A percentile compares a stretch with the other conserved stretches of the same genome.
Conservation (phyloP, 1,284 basidiomycete genomes). For the Cryptococcus deneoformans region DNA sequence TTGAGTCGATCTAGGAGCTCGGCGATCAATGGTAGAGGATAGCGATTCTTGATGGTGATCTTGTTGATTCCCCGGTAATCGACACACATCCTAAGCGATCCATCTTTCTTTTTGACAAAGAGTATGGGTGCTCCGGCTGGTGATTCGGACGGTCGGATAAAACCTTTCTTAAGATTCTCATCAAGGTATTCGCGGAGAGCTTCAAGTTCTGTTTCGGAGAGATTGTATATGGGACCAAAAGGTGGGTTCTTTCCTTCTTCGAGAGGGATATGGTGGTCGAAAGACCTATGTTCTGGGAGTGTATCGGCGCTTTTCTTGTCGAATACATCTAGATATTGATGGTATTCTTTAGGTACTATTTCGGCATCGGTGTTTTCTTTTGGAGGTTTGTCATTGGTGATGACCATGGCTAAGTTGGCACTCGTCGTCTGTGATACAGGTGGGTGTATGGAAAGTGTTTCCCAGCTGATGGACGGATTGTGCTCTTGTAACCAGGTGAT, state of each 20-base stretch:
- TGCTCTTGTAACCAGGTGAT: too few relatives aligned
- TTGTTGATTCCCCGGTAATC: not conserved
- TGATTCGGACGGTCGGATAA: not conserved
- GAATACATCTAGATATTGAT: not conserved
- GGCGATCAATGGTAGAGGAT: constrained; percentile 16
- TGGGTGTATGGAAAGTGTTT: not conserved
- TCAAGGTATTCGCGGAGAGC: not conserved
- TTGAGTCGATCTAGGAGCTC: constrained; percentile 38
- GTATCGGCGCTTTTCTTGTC: not conserved
- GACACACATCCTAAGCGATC: not conserved
- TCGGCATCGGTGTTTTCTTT: not conserved
- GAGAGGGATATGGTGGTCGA: not conserved
- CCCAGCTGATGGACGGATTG: too few relatives aligned
- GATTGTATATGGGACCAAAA: not conserved
- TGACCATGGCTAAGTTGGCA: not conserved
- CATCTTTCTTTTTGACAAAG: constrained; percentile 1
- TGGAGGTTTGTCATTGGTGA: not conserved
- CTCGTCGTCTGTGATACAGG: not conserved
- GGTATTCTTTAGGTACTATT: not conserved
- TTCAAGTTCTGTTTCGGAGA: not conserved
- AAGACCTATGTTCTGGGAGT: not conserved
- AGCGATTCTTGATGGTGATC: not conserved
- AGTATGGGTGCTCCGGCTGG: not conserved
- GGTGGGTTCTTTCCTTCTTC: not conserved
- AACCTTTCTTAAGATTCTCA: not conserved